Evolutionary conservation across 2,329 filamentous ascomycete species (phyloP), one percentile per base, ranked within the genome.

Genomic region (Cladosporium phlei): DNA sequence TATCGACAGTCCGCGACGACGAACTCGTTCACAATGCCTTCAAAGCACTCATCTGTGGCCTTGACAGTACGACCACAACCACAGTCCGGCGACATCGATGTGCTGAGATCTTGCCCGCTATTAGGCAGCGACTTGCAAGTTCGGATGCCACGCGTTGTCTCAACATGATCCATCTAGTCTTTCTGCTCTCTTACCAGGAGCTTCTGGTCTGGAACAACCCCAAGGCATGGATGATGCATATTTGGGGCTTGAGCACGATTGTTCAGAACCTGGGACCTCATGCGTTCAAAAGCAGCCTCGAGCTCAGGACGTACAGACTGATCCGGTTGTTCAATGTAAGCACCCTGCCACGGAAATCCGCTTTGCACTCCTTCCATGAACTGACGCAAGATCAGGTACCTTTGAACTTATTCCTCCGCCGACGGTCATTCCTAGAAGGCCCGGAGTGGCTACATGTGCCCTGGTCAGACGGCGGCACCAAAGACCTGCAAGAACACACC

Each of bases 191-290:
- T 2, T 40, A 30, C 11, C 38, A 40, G 8, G 27, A 40, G 27
- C 12, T 40, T 10, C 38, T 40, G 7, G 38, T 40, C 9, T 40
- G 38, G 38, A 40, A 22, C 10, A 40, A 40, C 5, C 11, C 38
- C 17, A 40, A 40, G 9, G 38, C 38, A 2, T 40, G 38, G 38
- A 40, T 40, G 38, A 40, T 40, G 38, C 38, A 40, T 25, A 22
- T 40, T 14, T 40, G 22, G 11, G 38, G 38, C n/a, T 19, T 40
- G 3, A 30, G 25, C 12, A 25, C 25, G 2, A 9, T 40, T 4
- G 20, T 40, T 1, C 38, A 40, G 3, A 12, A 8, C 11, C 6
- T 30, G 19, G 38, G 38, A 8, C 38, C 38, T 3, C 38, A 24
- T 3, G 25, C 38, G 11, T 40, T 40, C n/a, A 30, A 8, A 10